Percentiles rank a stretch among this genome's conserved stretches.
Evolutionary conservation across 2,329 filamentous ascomycete species (phyloP).

Genomic region (Colletotrichum sp.): DNA sequence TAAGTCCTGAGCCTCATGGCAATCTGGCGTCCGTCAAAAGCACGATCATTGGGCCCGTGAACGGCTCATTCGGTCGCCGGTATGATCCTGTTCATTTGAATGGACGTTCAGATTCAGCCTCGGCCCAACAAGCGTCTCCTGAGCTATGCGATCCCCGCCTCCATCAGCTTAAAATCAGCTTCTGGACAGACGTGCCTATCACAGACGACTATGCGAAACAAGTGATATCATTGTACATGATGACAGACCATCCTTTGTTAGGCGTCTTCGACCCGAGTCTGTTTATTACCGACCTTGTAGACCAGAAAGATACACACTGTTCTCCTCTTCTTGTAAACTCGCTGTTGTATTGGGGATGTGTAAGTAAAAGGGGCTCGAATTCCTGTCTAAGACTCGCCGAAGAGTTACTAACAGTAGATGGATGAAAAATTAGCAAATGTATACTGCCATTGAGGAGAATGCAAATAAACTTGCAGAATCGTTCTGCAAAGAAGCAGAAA

Average conservation of each 20-base stretch:
- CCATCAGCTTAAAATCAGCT: conserved; percentile 28
- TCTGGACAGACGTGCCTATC: conserved; percentile 39
- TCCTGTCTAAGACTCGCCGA: background rate
- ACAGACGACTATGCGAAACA: conserved; percentile 32
- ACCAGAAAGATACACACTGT: conserved; percentile 29
- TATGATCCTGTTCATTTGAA: background rate
- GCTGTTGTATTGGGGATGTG: conserved; percentile 38
- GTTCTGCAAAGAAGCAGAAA: conserved; percentile 33
- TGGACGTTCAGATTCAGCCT: background rate
- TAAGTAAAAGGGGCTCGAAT: conserved; percentile 26
- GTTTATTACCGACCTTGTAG: conserved; percentile 37
- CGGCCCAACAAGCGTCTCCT: background rate
- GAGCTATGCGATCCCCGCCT: conserved; percentile 33
- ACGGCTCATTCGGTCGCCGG: background rate
- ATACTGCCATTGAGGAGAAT: conserved; percentile 31
- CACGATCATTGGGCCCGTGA: background rate
- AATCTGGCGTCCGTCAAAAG: background rate
- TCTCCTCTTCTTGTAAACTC: conserved; percentile 39
- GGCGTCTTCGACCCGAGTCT: conserved; percentile 37
- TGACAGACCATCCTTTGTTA: conserved; percentile 43
- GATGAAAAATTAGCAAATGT: conserved; percentile 36
- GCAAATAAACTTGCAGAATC: conserved; percentile 19
- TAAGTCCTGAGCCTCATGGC: background rate
- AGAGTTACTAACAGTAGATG: background rate
- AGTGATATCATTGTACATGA: conserved; percentile 39